Percentiles rank a stretch among this genome's conserved stretches.
Conservation (phyloP, 495 filamentous ascomycete genomes). For the Chaetomium fimeti region DNA sequence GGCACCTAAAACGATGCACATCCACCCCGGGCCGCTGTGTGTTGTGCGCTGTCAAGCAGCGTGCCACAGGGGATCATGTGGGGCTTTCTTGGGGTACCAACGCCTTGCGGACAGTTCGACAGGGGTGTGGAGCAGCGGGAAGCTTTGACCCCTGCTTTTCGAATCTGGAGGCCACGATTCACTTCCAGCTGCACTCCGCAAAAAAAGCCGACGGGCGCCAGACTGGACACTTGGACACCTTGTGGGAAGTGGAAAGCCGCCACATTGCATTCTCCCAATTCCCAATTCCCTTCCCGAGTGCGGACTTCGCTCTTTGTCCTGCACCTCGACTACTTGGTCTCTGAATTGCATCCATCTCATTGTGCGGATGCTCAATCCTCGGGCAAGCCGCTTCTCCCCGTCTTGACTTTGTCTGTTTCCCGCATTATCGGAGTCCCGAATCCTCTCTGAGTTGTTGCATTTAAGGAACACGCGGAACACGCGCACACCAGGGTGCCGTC, state of each 20-base stretch:
- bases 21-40: too few species aligned
- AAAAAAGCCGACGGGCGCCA: slow-evolving; percentile 15
- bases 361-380: not conserved
- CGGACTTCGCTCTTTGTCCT: slow-evolving; percentile 19
- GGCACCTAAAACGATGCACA: too few species aligned
- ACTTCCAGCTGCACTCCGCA: slow-evolving; percentile 19
- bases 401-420: not conserved
- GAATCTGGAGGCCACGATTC: slow-evolving; percentile 44
- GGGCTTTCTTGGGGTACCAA: not conserved
- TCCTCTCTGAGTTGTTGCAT: not conserved
- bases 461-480: not conserved
- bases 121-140: slow-evolving; percentile 8
- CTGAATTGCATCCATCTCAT: slow-evolving; percentile 9
- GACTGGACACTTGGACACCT: slow-evolving; percentile 1
- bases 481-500: slow-evolving; percentile 3
- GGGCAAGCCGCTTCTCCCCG: slow-evolving; percentile 3
- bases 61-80: not conserved
- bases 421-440: not conserved
- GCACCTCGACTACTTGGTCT: not conserved
- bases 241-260: slow-evolving; percentile 29
- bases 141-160: slow-evolving; percentile 32
- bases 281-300: not conserved
- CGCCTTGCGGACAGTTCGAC: not conserved
- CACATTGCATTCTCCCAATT: slow-evolving; percentile 32
- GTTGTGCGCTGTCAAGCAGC: not conserved